Conservation (phyloP, 73 alveolate genomes). For the Paramecium pentaurelia region DNA sequence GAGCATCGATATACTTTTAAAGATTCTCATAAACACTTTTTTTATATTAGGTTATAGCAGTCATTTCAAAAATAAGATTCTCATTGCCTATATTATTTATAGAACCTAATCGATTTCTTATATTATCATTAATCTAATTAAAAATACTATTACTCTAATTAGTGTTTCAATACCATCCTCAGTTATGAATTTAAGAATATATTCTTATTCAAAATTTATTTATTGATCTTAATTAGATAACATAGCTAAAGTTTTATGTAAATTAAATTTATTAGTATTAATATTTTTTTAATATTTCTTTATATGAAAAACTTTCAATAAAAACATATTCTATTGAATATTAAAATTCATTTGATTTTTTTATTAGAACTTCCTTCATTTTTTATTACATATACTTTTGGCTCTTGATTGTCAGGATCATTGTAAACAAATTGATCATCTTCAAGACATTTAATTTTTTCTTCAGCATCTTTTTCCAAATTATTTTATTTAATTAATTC, state of each 20-base stretch:
- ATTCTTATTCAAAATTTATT: neutral
- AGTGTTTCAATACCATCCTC: neutral
- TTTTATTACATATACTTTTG: neutral
- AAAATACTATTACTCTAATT: neutral
- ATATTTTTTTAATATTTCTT: no score
- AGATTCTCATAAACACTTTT: neutral
- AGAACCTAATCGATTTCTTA: neutral
- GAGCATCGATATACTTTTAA: neutral
- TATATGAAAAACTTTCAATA: no score
- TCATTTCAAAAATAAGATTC: no score
- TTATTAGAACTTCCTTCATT: neutral
- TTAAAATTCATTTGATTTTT: neutral
- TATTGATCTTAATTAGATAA: neutral
- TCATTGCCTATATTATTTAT: neutral
- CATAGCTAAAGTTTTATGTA: neutral
- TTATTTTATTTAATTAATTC: neutral
- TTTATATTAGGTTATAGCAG: neutral
- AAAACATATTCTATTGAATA: neutral
- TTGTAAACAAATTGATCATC: neutral
- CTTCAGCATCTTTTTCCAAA: neutral
- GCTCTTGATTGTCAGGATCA: neutral
- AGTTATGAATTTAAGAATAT: neutral
- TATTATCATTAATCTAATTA: neutral
- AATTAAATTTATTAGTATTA: neutral
- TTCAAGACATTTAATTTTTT: neutral